Evolutionary conservation across 345 rosid species (phyloP).

Genomic region (Moricandia moricandioides): DNA sequence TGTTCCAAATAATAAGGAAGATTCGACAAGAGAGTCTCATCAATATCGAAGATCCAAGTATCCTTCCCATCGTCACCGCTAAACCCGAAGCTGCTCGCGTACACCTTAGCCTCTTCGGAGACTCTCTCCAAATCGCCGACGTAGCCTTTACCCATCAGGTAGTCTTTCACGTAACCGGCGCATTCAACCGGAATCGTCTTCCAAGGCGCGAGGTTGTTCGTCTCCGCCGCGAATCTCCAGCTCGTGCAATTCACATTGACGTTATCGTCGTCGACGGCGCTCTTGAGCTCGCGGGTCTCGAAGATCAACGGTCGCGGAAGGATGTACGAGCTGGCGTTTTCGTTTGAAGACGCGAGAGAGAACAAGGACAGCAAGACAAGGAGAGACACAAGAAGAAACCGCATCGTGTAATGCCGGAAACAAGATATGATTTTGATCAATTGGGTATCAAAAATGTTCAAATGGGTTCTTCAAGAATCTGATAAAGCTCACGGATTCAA

Average conservation of each 20-base stretch:
- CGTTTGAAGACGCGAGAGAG: slow-evolving; percentile 40
- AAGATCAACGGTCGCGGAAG: slow-evolving; percentile 64
- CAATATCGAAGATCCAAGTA: slow-evolving; percentile 84
- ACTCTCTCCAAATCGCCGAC: slow-evolving; percentile 57
- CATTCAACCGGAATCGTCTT: slow-evolving; percentile 67
- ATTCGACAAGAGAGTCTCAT: slow-evolving; percentile 86
- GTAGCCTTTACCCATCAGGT: slow-evolving; percentile 56
- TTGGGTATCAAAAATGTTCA: not conserved
- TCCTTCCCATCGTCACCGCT: slow-evolving; percentile 55
- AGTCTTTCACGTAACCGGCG: slow-evolving; percentile 53
- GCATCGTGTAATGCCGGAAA: slow-evolving; percentile 37
- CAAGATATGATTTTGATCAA: not conserved
- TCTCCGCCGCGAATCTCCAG: slow-evolving; percentile 85
- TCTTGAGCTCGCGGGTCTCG: slow-evolving; percentile 38
- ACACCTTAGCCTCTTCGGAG: slow-evolving; percentile 55
- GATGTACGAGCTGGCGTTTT: slow-evolving; percentile 33
- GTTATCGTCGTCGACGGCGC: slow-evolving; percentile 35
- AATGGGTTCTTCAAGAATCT: slow-evolving; percentile 13
- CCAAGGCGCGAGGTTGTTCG: slow-evolving; percentile 82
- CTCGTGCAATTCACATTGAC: slow-evolving; percentile 58
- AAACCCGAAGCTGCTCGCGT: slow-evolving; percentile 52
- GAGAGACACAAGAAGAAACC: slow-evolving; percentile 29
- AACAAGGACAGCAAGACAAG: slow-evolving; percentile 36
- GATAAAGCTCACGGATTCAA: not conserved
- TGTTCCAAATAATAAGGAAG: slow-evolving; percentile 76